These are phyloP conservation scores for Penicillium sp. DNA, from an alignment of 2,329 filamentous ascomycete species.

Conservation along the genomic window DNA sequence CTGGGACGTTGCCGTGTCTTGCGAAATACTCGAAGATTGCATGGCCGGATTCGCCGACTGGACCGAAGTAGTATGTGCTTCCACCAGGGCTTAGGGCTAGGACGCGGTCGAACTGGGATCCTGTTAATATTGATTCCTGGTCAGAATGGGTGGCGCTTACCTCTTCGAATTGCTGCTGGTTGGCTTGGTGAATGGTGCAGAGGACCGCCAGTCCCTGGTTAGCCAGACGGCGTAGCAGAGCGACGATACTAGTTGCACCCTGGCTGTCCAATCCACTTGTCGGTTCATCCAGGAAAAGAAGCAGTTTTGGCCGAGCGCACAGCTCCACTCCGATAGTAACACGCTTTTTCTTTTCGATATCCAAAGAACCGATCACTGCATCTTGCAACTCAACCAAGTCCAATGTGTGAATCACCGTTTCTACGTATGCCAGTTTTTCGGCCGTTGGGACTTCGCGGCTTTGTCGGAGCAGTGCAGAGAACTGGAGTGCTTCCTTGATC, in stretches of 20 bases:
- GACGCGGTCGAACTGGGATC: slow-evolving; percentile 57
- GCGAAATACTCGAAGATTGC: slow-evolving; percentile 58
- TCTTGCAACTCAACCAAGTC: slow-evolving; percentile 54
- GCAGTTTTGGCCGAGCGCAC: slow-evolving; percentile 54
- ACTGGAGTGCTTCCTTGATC: slow-evolving; percentile 56
- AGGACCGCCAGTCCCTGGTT: slow-evolving; percentile 56
- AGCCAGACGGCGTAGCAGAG: slow-evolving; percentile 55
- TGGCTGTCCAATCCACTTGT: slow-evolving; percentile 58
- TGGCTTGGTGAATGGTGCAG: slow-evolving; percentile 62
- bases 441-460: slow-evolving; percentile 39
- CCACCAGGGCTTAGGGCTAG: slow-evolving; percentile 57
- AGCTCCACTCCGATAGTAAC: slow-evolving; percentile 62
- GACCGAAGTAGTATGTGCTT: slow-evolving; percentile 60
- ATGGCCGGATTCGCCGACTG: slow-evolving; percentile 54
- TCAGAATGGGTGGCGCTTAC: slow-evolving; percentile 5
- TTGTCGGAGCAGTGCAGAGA: slow-evolving; percentile 55
- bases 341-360: slow-evolving; percentile 58
- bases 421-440: slow-evolving; percentile 55
- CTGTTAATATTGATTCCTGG: slow-evolving; percentile 6
- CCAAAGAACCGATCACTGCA: slow-evolving; percentile 52
- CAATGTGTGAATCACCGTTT: slow-evolving; percentile 52
- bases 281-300: slow-evolving; percentile 61
- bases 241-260: slow-evolving; percentile 54
- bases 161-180: slow-evolving; percentile 50
- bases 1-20: slow-evolving; percentile 52